Conservation (phyloP, 179 eudicot genomes). For the Beta corolliflora region DNA sequence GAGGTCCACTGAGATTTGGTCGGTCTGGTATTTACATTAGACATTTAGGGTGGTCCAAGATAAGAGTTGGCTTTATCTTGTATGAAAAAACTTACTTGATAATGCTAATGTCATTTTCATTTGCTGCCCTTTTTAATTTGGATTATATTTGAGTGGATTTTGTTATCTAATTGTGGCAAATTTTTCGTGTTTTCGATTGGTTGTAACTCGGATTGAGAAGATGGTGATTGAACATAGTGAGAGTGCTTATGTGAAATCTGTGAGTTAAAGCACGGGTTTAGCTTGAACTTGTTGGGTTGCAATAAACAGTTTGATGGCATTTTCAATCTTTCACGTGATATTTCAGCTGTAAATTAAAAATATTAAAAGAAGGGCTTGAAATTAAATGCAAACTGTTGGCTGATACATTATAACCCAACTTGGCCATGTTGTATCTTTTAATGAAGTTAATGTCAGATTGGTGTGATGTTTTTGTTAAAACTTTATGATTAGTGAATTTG, state of each 20-base stretch:
- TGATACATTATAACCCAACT: conserved; percentile 33
- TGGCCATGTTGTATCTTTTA: conserved; percentile 26
- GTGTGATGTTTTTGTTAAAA: neutral
- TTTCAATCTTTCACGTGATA: conserved; percentile 71
- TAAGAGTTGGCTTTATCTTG: conserved; percentile 29
- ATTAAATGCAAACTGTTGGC: conserved; percentile 39
- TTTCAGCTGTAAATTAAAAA: conserved; percentile 32
- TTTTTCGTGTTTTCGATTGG: conserved; percentile 23
- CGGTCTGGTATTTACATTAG: conserved; percentile 32
- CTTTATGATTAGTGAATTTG: neutral
- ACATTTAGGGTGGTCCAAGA: conserved; percentile 46
- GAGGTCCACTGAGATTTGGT: conserved; percentile 43
- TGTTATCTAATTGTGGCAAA: conserved; percentile 14
- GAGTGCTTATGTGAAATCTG: conserved; percentile 55
- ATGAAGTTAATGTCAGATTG: conserved; percentile 13
- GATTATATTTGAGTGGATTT: conserved; percentile 15
- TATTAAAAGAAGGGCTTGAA: conserved; percentile 26
- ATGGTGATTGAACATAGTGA: conserved; percentile 30
- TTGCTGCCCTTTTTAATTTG: conserved; percentile 7
- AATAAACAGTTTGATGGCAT: conserved; percentile 42
- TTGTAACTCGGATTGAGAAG: conserved; percentile 22
- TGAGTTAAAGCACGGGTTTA: conserved; percentile 61
- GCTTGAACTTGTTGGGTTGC: conserved; percentile 47
- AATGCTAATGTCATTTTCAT: conserved; percentile 30
- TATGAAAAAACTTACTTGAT: neutral